A percentile compares a stretch with the other conserved stretches of the same genome.
Conservation (phyloP, 169 alveolate species). For the Plasmodium gonderi region DNA sequence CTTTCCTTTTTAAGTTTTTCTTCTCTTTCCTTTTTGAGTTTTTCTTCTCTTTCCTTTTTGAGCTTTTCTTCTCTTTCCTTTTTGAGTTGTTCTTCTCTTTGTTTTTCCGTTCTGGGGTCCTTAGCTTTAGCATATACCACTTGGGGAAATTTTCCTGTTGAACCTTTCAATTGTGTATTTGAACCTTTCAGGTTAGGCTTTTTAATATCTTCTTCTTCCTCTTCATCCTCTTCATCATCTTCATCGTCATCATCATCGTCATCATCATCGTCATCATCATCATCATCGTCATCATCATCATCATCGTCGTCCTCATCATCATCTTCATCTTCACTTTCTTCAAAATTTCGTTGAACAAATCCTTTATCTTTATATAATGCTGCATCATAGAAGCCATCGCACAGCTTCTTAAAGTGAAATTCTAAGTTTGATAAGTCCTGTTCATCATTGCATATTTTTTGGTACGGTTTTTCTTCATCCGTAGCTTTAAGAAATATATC, state of each 20-base stretch:
- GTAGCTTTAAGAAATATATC: no score
- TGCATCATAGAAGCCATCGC: background rate
- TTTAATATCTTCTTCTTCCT: background rate
- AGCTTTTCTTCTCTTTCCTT: no score
- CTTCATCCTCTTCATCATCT: background rate
- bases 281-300: background rate
- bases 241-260: background rate
- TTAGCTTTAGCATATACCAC: background rate
- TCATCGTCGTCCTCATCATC: background rate
- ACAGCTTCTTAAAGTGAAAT: background rate
- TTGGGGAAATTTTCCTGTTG: background rate
- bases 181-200: background rate
- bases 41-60: no score
- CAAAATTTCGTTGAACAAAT: background rate
- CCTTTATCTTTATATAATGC: background rate
- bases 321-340: background rate
- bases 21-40: no score
- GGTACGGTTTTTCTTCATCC: no score
- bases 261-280: background rate
- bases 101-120: background rate
- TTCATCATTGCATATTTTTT: background rate
- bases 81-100: no score
- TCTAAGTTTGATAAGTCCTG: background rate
- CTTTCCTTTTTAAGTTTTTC: no score
- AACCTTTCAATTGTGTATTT: background rate